Evolutionary conservation across 2,329 filamentous ascomycete genomes (phyloP).

Genomic region (Chaetomium globosum): DNA sequence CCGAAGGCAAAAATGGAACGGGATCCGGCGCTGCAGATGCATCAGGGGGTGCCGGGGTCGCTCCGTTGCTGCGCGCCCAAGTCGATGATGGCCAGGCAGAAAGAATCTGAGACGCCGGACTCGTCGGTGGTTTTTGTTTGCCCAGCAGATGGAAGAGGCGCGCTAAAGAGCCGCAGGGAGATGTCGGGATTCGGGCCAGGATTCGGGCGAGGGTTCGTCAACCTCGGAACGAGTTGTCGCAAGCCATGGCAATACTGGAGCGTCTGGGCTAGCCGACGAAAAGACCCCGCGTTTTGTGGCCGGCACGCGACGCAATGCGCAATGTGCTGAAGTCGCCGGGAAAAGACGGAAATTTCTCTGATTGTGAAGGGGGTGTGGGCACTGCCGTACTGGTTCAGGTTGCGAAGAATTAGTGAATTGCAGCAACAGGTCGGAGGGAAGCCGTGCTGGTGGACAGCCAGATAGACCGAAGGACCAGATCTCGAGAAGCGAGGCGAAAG

Average conservation of each 20-base stretch:
- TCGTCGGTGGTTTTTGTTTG: too few relatives aligned
- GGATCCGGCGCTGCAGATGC: background rate
- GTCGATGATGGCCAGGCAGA: background rate
- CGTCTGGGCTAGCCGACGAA: constrained; percentile 10
- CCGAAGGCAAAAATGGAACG: background rate
- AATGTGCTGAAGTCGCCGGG: background rate
- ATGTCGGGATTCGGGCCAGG: constrained; percentile 12
- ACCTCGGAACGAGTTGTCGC: constrained; percentile 29
- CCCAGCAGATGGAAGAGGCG: too few relatives aligned
- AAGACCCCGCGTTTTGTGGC: constrained; percentile 7
- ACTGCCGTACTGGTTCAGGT: background rate
- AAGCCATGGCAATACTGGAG: constrained; percentile 27
- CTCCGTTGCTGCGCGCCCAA: background rate
- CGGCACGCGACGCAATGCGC: constrained; percentile 1
- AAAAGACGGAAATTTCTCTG: background rate
- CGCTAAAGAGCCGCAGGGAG: background rate
- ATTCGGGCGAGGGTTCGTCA: constrained; percentile 22
- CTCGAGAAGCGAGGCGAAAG: constrained; percentile 9
- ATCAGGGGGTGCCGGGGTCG: background rate
- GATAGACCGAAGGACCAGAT: background rate
- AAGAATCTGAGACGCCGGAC: background rate
- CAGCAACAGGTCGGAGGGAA: background rate
- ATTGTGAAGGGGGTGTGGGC: background rate
- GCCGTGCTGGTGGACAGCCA: background rate
- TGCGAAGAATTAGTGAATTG: background rate